Evolutionary conservation across 2,329 filamentous ascomycete species (phyloP).

Genomic region (Penicillium sp.): DNA sequence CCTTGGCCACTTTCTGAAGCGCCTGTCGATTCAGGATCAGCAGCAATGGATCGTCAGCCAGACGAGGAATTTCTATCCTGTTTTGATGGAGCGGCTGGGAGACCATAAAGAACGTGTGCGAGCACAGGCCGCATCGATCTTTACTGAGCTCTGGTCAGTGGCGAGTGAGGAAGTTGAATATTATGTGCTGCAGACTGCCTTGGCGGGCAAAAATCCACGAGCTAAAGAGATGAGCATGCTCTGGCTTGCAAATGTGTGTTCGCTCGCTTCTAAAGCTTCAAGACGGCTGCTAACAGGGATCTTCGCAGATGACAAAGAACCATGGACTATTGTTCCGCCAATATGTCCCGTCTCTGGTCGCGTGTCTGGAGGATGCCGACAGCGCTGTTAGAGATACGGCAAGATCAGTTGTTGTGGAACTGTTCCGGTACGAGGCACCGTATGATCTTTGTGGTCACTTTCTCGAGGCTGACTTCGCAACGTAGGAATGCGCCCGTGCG

Average conservation of each 20-base stretch:
- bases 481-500: slow-evolving; percentile 72
- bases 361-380: slow-evolving; percentile 86
- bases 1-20: slow-evolving; percentile 82
- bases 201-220: slow-evolving; percentile 77
- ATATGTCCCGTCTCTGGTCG: slow-evolving; percentile 82
- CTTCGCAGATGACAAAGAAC: slow-evolving; percentile 72
- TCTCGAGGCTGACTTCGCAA: slow-evolving; percentile 11
- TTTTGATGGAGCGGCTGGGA: slow-evolving; percentile 81
- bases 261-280: slow-evolving; percentile 6
- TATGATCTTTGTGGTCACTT: background rate
- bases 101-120: slow-evolving; percentile 87
- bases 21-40: slow-evolving; percentile 81
- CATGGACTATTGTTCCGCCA: slow-evolving; percentile 76
- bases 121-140: slow-evolving; percentile 69
- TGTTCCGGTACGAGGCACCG: slow-evolving; percentile 68
- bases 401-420: slow-evolving; percentile 78
- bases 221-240: slow-evolving; percentile 83
- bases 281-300: slow-evolving; percentile 11
- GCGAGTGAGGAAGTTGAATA: slow-evolving; percentile 75
- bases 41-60: slow-evolving; percentile 70
- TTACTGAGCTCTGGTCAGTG: slow-evolving; percentile 74
- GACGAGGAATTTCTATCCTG: slow-evolving; percentile 68
- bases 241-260: slow-evolving; percentile 74
- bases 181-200: slow-evolving; percentile 73
- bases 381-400: slow-evolving; percentile 82